Base-by-base conservation (phyloP, 2,329 filamentous ascomycete genomes). In the Fusarium continuum region DNA sequence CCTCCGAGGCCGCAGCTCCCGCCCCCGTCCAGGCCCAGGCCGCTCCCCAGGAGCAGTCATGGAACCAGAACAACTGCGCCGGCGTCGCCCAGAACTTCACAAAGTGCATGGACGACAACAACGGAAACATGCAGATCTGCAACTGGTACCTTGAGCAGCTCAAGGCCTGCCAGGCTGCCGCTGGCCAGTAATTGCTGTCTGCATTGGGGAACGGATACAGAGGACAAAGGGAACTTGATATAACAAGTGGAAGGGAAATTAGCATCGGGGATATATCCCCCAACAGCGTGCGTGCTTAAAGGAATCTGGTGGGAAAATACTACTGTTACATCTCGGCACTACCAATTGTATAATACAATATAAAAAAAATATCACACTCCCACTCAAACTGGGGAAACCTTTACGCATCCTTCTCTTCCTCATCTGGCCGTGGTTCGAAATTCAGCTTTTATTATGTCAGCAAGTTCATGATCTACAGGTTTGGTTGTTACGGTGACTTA, bases 71-170 rank as follows among this genome's bases (percentile, higher is more conserved):
- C 78, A 91, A 90, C 77, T 99, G 95, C 81, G 87, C 88, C 65
- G 86, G 83, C 50, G 92, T 95, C 70, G 88, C 93, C 50, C 87
- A 88, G 79, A 87, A 86, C 80, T 98, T 99, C 85, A 93, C 92
- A 73, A 90, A 89, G 82, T 99, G 95, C 85, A 90, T 99, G 89
- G 93, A 98, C 78, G 91, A 98, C 75, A 91, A 99, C 79, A 83
- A 88, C 75, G 95, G 95, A 70, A 93, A 95, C 80, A 88, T 99
- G 90, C 89, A 90, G 75, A 96, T 97, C 75, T 99, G 95, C 82
- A 91, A 91, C 69, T 99, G 94, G 93, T 99, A 99, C 79, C 82
- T 99, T 72, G 95, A 99, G 78, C 94, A 99, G 86, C 84, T 99
- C 79, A 94, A 93, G 85, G 90, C 91, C 53, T 94, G 91, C 84